Conservation (phyloP, 306 rosid genomes). For the Lathyrus sativus region DNA sequence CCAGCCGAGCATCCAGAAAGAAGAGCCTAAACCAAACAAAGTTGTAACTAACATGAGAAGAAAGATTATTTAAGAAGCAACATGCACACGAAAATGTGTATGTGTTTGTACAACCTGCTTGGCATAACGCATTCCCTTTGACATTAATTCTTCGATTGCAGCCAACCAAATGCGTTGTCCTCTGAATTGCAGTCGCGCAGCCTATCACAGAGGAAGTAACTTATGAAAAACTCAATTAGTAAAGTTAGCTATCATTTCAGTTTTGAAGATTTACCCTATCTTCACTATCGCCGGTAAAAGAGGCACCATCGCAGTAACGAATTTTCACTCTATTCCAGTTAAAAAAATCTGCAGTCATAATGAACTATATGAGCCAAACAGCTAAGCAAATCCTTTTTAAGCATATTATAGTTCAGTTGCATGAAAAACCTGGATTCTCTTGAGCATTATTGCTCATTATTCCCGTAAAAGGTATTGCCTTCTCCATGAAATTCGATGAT, state of each 20-base stretch:
- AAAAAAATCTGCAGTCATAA: slow-evolving; percentile 69
- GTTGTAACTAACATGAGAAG: slow-evolving; percentile 20
- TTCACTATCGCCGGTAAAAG: slow-evolving; percentile 81
- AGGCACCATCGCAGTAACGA: slow-evolving; percentile 96
- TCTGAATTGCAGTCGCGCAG: slow-evolving; percentile 72
- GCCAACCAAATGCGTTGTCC: slow-evolving; percentile 89
- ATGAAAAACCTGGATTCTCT: slow-evolving; percentile 77
- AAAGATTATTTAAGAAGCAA: slow-evolving; percentile 16
- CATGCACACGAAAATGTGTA: not conserved
- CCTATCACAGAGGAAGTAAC: slow-evolving; percentile 39
- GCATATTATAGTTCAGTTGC: slow-evolving; percentile 31
- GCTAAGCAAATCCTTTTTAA: slow-evolving; percentile 1
- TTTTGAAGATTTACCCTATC: slow-evolving; percentile 52
- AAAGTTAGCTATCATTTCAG: slow-evolving; percentile 9
- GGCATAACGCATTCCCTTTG: slow-evolving; percentile 84
- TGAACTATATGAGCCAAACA: slow-evolving; percentile 28
- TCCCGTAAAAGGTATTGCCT: slow-evolving; percentile 67
- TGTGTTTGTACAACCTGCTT: slow-evolving; percentile 54
- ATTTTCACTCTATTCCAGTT: slow-evolving; percentile 93
- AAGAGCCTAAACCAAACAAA: slow-evolving; percentile 68
- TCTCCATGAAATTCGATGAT: slow-evolving; percentile 82
- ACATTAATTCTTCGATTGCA: slow-evolving; percentile 80
- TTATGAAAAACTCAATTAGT: not conserved
- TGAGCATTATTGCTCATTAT: slow-evolving; percentile 69
- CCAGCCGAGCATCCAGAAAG: slow-evolving; percentile 99